These are phyloP conservation scores for Nicotiana attenuata DNA, from an alignment of 257 asterid genomes.

Conservation along the genomic window DNA sequence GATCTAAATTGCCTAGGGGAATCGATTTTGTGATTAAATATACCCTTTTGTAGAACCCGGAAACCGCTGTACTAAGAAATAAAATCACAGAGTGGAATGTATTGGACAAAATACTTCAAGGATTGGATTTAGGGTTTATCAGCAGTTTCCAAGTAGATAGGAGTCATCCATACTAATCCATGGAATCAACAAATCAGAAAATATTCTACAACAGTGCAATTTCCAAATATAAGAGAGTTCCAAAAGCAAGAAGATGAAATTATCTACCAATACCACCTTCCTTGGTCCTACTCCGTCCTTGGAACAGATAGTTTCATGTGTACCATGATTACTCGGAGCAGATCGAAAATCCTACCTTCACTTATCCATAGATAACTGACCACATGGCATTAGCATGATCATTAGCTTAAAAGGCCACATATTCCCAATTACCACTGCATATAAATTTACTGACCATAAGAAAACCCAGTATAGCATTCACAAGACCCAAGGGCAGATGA, in stretches of 20 bases:
- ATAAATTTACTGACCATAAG: not conserved
- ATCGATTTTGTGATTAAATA: not conserved
- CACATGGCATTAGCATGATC: not conserved
- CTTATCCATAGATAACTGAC: not conserved
- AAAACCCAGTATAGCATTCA: not conserved
- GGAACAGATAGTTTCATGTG: not conserved
- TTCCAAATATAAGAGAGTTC: not conserved
- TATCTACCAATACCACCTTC: not conserved
- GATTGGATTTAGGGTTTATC: not conserved
- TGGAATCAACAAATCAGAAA: not conserved
- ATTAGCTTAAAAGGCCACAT: not conserved
- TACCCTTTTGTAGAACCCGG: not conserved
- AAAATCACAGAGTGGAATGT: not conserved
- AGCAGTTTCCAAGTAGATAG: not conserved
- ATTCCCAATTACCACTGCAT: not conserved
- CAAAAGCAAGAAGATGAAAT: not conserved
- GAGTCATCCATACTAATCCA: not conserved
- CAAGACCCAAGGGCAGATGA: not conserved
- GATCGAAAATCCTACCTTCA: not conserved
- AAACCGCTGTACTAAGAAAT: not conserved
- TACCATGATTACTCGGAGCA: not conserved
- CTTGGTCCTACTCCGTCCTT: not conserved
- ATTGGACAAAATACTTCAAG: not conserved
- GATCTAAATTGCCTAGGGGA: not conserved
- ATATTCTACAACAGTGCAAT: not conserved